Base-by-base conservation (phyloP, 2,329 filamentous ascomycete genomes). In the Metarhizium guizhouense region DNA sequence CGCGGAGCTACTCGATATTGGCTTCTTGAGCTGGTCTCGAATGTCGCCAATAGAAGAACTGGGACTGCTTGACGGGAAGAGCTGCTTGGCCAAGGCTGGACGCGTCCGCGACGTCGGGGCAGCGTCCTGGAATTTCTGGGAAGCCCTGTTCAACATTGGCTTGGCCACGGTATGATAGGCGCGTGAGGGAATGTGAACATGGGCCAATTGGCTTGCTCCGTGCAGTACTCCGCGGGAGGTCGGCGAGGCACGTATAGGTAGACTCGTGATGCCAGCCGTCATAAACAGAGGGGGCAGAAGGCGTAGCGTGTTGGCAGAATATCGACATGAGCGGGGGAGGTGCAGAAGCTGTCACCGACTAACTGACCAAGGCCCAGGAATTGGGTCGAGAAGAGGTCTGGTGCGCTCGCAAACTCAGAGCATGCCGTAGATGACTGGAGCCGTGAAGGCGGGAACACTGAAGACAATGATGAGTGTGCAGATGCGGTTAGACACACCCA, bases 11-110 rank as follows among this genome's bases (percentile, higher is more conserved):
- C 67, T 64, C 52, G 70, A 68, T 43, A 68, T 69, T 36, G 73
- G 68, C 61, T 74, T 79, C 58, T 75, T 77, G 61, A 81, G 71
- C 54, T 77, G 76, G 50, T 80, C 74, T 55, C 76, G 68, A 60
- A 84, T 79, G 57, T 77, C 77, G 43, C 69, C 69, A 65, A 75
- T 72, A 10, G 67, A 60, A 30, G 71, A 65, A 47, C 67, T 69
- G 13, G 79, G 77, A 61, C 76, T 83, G 67, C 78, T 84, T 1
- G 82, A 83, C 4, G 80, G 76, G 59, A 84, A 81, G 16, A 80
- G 70, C 56, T 80, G 74, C 65, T 83, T 82, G 4, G 73, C 68
- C 47, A 80, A 65, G 51, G 66, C 61, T 8, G 64, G 60, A 52
- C 69, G 69, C 10, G 70, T 63, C 59, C 69, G 70, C 8, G 70